These are phyloP conservation scores for Ceratobasidium sp. DNA, from an alignment of 1,284 basidiomycete genomes.

Conservation along the genomic window DNA sequence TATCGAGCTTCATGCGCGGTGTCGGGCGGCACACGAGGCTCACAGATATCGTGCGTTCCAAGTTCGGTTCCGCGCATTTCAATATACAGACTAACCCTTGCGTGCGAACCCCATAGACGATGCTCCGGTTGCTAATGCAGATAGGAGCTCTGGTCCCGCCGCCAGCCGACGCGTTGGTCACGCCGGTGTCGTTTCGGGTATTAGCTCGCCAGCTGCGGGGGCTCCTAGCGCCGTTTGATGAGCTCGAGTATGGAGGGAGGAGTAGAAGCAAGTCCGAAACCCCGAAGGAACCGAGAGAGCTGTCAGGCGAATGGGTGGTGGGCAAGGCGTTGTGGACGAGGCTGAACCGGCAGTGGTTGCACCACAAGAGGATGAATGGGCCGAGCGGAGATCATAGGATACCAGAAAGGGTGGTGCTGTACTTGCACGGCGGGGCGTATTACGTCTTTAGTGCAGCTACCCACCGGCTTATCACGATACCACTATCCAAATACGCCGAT, in stretches of 20 bases:
- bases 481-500: slow-evolving; percentile 89
- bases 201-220: slow-evolving; percentile 79
- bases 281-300: slow-evolving; percentile 68
- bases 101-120: slow-evolving; percentile 61
- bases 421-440: slow-evolving; percentile 86
- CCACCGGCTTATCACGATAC: slow-evolving; percentile 92
- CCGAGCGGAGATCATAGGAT: slow-evolving; percentile 53
- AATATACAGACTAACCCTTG: slow-evolving; percentile 10
- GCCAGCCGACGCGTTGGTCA: slow-evolving; percentile 93
- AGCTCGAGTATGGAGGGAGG: slow-evolving; percentile 71
- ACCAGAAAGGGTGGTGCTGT: slow-evolving; percentile 87
- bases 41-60: slow-evolving; percentile 79
- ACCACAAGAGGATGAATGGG: slow-evolving; percentile 58
- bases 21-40: slow-evolving; percentile 86
- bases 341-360: slow-evolving; percentile 83
- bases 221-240: slow-evolving; percentile 81
- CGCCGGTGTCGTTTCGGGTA: slow-evolving; percentile 93
- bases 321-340: slow-evolving; percentile 91
- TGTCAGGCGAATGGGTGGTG: slow-evolving; percentile 97
- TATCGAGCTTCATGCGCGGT: slow-evolving; percentile 88
- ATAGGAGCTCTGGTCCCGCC: slow-evolving; percentile 87
- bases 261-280: neutral
- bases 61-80: neutral
- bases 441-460: slow-evolving; percentile 95
- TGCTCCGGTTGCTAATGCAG: slow-evolving; percentile 84